Evolutionary conservation across 345 rosid genomes (phyloP).

Genomic region (Heritiera fomes): DNA sequence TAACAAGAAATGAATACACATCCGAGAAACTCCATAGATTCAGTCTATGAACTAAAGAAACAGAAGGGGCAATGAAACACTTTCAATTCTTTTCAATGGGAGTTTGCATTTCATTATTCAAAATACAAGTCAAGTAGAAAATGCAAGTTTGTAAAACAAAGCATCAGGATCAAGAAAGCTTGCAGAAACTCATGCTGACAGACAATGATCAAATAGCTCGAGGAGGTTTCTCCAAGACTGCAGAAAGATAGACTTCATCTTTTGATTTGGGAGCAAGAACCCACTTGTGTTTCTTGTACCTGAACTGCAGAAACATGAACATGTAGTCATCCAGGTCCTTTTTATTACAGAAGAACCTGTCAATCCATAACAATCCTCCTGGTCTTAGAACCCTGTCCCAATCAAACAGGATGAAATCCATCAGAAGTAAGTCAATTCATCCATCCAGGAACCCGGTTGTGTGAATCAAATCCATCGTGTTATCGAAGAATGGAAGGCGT

Average conservation of each 20-base stretch:
- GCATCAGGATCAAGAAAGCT: not conserved
- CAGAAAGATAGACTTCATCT: constrained; percentile 75
- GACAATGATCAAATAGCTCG: constrained; percentile 52
- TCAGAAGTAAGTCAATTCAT: constrained; percentile 69
- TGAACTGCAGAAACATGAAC: constrained; percentile 89
- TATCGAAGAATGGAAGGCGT: constrained; percentile 84
- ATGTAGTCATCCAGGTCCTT: constrained; percentile 80
- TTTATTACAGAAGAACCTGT: constrained; percentile 70
- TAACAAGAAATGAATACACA: no score
- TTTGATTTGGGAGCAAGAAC: constrained; percentile 57
- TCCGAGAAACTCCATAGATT: not conserved
- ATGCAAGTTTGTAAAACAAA: not conserved
- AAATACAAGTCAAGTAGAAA: not conserved
- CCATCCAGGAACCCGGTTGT: constrained; percentile 74
- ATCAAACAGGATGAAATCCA: constrained; percentile 82
- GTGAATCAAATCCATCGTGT: constrained; percentile 86
- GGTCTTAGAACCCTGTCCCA: constrained; percentile 91
- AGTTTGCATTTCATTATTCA: not conserved
- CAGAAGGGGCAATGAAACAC: no score
- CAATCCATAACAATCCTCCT: constrained; percentile 84
- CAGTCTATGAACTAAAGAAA: not conserved
- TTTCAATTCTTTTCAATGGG: not conserved
- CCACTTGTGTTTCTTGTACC: constrained; percentile 91
- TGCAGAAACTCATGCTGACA: not conserved
- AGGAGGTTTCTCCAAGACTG: constrained; percentile 84